A percentile compares a stretch with the other conserved stretches of the same genome.
These are phyloP conservation scores for Teratosphaeria gauchensis DNA, from an alignment of 2,329 filamentous ascomycete genomes.

Conservation along the genomic window DNA sequence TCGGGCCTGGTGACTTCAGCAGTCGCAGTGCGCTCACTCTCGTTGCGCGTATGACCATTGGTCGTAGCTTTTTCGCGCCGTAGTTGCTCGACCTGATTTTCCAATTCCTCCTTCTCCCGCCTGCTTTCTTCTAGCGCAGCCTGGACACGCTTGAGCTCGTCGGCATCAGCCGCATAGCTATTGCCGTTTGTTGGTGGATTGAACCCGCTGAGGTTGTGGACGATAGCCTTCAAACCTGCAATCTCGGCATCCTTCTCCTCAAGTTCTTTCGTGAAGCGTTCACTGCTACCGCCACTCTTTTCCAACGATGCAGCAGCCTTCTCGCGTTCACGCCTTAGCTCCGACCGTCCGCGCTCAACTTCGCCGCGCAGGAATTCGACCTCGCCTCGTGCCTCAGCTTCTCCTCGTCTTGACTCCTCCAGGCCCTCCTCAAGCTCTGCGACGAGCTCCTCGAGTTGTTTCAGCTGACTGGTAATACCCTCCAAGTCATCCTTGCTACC, in stretches of 20 bases:
- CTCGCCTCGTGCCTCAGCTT: slow-evolving; percentile 90
- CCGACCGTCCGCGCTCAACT: slow-evolving; percentile 80
- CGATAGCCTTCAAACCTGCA: slow-evolving; percentile 90
- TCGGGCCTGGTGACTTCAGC: slow-evolving; percentile 6
- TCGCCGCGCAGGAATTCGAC: slow-evolving; percentile 93
- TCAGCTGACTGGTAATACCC: slow-evolving; percentile 79
- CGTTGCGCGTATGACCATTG: slow-evolving; percentile 37
- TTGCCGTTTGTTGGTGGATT: slow-evolving; percentile 43
- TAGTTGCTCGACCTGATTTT: slow-evolving; percentile 71
- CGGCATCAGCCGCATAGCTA: slow-evolving; percentile 18
- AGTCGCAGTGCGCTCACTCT: slow-evolving; percentile 21
- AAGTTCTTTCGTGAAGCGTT: slow-evolving; percentile 55
- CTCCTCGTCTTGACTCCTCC: slow-evolving; percentile 85
- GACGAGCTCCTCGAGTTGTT: slow-evolving; percentile 90
- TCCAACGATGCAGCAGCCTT: slow-evolving; percentile 58
- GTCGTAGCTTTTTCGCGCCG: slow-evolving; percentile 30
- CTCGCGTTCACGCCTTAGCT: slow-evolving; percentile 79
- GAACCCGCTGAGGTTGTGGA: slow-evolving; percentile 75
- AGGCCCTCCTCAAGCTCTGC: slow-evolving; percentile 94
- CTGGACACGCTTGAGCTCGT: slow-evolving; percentile 49
- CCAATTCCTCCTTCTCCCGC: slow-evolving; percentile 70
- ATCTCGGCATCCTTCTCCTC: slow-evolving; percentile 97
- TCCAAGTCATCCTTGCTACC: slow-evolving; percentile 79
- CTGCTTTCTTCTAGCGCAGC: slow-evolving; percentile 61
- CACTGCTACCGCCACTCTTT: slow-evolving; percentile 35